phyloP scores from a whole-genome alignment of 75 land plant species.

The Cupressus sempervirens region DNA sequence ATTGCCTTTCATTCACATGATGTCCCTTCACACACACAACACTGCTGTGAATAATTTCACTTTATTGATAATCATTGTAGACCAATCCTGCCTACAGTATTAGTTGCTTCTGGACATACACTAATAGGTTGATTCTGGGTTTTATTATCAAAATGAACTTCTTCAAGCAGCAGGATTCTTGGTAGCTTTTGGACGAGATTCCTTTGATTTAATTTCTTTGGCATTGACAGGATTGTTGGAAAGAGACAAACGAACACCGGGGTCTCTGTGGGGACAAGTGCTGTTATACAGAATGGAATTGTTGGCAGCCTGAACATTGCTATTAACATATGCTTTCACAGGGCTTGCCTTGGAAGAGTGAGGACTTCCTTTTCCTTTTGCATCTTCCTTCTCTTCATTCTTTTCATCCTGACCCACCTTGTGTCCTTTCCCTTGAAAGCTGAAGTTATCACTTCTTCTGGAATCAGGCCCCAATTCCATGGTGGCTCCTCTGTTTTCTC shows the following conservation, averaged over 20 bases:
- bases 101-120: not conserved
- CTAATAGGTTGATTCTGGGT: not conserved
- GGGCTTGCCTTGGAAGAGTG: not conserved
- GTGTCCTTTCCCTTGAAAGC: slow-evolving; percentile 1
- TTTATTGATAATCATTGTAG: not conserved
- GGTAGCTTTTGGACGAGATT: not conserved
- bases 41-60: not conserved
- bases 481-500: slow-evolving; percentile 9
- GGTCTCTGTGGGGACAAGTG: slow-evolving; percentile 27
- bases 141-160: not conserved
- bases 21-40: not conserved
- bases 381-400: slow-evolving; percentile 7
- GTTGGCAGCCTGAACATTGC: slow-evolving; percentile 36
- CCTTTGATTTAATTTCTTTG: not conserved
- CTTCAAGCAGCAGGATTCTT: not conserved
- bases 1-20: not conserved
- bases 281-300: slow-evolving; percentile 38
- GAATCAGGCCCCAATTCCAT: slow-evolving; percentile 1
- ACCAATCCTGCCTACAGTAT: not conserved
- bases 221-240: not conserved
- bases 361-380: slow-evolving; percentile 11
- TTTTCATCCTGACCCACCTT: slow-evolving; percentile 22
- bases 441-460: not conserved
- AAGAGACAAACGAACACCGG: slow-evolving; percentile 32
- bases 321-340: slow-evolving; percentile 20